Evolutionary conservation across 2,329 filamentous ascomycete species (phyloP), one percentile per base, ranked within the genome.

Genomic region (Fusarium falciforme): DNA sequence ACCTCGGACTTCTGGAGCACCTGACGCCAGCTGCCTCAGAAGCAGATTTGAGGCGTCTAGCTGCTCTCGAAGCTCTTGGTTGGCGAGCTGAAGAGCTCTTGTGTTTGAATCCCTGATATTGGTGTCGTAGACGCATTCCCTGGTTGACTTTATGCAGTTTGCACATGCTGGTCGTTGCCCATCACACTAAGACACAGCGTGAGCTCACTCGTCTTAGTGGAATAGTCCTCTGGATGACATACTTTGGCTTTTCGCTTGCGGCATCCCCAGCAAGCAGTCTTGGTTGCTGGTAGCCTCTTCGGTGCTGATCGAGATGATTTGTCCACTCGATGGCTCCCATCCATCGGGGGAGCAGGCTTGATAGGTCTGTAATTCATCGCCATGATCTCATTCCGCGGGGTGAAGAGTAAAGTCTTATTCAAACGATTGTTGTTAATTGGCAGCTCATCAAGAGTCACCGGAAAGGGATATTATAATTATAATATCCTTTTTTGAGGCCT

Each of bases 231-330:
- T 1, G 14, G 5, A 22, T 2, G 20, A 9, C 17, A 7, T 38
- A 69, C 69, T 44, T 72, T 71, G 0, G 64, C 64, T 0, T 71
- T 71, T 6, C 68, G 17, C 3, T 68, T 71, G 0, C 69, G 58
- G 0, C 69, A 71, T 16, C 33, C 58, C 58, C 10, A 71, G 25
- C 69, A 71, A 1, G 69, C 69, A 0, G 69, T 72, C 4, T 71
- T 71, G 1, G 68, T 36, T 11, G 42, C 5, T 0, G n/a, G 33
- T 0, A 33, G 38, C 7, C 68, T 44, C 5, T 60, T 71, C 0
- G 22, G 2, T 0, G 6, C 8, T 3, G 5, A 35, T 6, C 58
- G 52, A 10, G 40, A 29, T 4, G n/a, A 7, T 1, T 40, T 22
- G 1, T 36, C 25, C 2, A 16, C 52, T 3, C 8, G 42, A 49